These are phyloP conservation scores for Radiomyces spectabilis DNA, from an alignment of 192 early-diverging fungal genomes.

Conservation along the genomic window DNA sequence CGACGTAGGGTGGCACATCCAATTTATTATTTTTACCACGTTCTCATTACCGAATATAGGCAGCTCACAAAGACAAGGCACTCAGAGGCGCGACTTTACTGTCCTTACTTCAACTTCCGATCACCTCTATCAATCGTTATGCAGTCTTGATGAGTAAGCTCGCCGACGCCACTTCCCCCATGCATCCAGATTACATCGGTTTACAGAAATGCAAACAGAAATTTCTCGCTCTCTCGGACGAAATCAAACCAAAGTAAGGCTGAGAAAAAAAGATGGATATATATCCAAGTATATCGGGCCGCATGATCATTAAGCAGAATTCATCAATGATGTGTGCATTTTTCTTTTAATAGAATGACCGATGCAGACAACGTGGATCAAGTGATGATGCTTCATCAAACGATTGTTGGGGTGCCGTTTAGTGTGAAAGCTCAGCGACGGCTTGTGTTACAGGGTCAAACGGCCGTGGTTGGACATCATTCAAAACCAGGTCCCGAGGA, in stretches of 20 bases:
- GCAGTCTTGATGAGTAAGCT: conserved; percentile 3
- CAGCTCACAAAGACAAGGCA: conserved; percentile 6
- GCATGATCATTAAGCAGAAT: too few relatives aligned
- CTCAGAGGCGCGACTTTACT: conserved; percentile 11
- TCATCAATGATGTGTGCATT: too few relatives aligned
- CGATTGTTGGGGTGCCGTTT: conserved; percentile 6
- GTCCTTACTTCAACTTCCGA: conserved; percentile 13
- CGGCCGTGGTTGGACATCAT: conserved; percentile 1
- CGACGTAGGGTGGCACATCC: background rate
- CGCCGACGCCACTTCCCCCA: conserved; percentile 8
- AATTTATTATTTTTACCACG: background rate
- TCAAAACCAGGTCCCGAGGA: conserved; percentile 1
- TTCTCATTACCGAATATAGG: conserved; percentile 7
- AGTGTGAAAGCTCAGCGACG: conserved; percentile 9
- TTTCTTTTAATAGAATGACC: conserved; percentile 2
- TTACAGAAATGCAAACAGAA: conserved; percentile 11
- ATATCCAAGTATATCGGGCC: too few relatives aligned
- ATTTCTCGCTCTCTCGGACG: conserved; percentile 2
- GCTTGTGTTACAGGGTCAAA: conserved; percentile 6
- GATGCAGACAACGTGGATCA: conserved; percentile 16
- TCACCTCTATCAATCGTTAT: conserved; percentile 10
- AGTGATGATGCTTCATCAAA: conserved; percentile 9
- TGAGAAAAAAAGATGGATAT: background rate
- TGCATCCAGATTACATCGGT: conserved; percentile 27
- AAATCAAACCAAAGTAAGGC: conserved; percentile 11